Base-by-base conservation (phyloP, 2,329 filamentous ascomycete genomes). In the Chaetothyriales sp. region DNA sequence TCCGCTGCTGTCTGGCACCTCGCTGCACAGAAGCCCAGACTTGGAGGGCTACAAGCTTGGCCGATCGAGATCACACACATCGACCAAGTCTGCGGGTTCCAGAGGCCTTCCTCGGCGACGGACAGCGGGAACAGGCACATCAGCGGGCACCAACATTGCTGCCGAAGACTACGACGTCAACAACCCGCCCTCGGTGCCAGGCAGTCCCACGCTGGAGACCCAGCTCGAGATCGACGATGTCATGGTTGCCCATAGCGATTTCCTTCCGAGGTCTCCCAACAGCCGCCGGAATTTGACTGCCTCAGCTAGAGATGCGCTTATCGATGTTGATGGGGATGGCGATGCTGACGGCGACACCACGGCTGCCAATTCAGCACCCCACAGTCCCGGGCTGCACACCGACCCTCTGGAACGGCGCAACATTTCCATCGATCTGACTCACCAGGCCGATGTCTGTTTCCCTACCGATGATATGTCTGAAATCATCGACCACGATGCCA, bases 371-470 rank as follows among this genome's bases (percentile, higher is more conserved):
- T 68, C 66, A 18, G 65, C 68, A 3, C 68, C 71, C 2, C 59
- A 62, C 49, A 73, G 66, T 26, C 66, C 65, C 10, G 59, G 63
- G 12, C 60, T 65, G 42, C 64, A 66, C 18, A 60, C 69, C 53
- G 60, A 60, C 65, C 61, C 56, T 42, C 26, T 56, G 8, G 51
- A 52, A 26, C 48, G 58, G 28, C 53, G 55, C 39, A 15, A 9
- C 32, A 74, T 76, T 51, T 81, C 77, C 4, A 74, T 80, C 57
- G 73, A 75, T 10, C 65, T 83, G 10, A 74, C 81, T 9, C 85
- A 81, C 0, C 80, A 92, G 60, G 85, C 85, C 57, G 92, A 96
- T 67, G 89, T 96, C 0, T 95, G 92, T 69, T 95, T 95, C 61
- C 90, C 89, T 0, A 80, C 81, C 5, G 82, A 84, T 50, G 80